These are phyloP conservation scores for Phytophthora niederhauseri DNA, from an alignment of 352 stramenopile genomes.

Conservation along the genomic window DNA sequence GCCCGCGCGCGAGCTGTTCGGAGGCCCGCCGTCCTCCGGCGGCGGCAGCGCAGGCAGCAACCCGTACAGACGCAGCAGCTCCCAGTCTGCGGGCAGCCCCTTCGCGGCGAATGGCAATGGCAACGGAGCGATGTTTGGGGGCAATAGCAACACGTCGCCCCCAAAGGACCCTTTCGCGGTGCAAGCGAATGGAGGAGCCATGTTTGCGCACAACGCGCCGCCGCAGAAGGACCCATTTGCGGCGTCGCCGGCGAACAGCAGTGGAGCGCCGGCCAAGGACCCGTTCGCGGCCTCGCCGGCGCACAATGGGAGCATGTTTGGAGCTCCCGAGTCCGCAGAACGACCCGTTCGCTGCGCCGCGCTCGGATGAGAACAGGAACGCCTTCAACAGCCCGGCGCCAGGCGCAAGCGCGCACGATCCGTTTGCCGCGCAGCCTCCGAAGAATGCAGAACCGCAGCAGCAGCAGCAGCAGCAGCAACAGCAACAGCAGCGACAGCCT, in stretches of 20 bases:
- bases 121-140: not conserved
- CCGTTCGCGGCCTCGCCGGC: conserved; percentile 15
- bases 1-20: conserved; percentile 23
- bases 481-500: conserved; percentile 7
- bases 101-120: conserved; percentile 1
- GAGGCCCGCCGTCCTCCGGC: conserved; percentile 7
- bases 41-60: conserved; percentile 27
- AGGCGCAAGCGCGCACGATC: conserved; percentile 14
- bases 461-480: conserved; percentile 11
- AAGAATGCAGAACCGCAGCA: conserved; percentile 12
- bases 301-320: conserved; percentile 16
- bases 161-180: conserved; percentile 5
- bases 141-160: not conserved
- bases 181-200: not conserved
- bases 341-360: conserved; percentile 13
- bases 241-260: not conserved
- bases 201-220: not conserved
- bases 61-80: conserved; percentile 21
- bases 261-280: conserved; percentile 8
- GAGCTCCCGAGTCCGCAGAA: conserved; percentile 1
- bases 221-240: conserved; percentile 19
- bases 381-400: conserved; percentile 8
- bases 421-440: conserved; percentile 18
- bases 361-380: conserved; percentile 23
- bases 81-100: conserved; percentile 1